Percentiles rank a stretch among this genome's conserved stretches.
Conservation (phyloP, 148 eudicot genomes). For the Beta vulgaris region DNA sequence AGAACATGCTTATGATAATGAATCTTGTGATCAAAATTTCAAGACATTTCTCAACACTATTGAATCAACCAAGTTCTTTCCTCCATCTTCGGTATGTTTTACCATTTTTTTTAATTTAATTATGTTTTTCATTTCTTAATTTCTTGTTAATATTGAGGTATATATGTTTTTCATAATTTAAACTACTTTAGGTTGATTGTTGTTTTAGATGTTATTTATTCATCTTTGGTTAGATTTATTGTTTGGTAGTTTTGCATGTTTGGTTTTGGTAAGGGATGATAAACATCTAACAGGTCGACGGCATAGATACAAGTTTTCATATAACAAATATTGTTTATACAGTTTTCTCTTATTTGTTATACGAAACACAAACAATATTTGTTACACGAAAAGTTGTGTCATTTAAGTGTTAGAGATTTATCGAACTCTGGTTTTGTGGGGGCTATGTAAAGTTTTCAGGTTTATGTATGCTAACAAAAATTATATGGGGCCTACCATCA, state of each 20-base stretch:
- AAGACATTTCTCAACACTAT: slow-evolving; percentile 47
- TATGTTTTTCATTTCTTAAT: neutral
- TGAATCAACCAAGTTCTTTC: slow-evolving; percentile 49
- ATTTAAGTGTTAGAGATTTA: too few species aligned
- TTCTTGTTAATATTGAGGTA: slow-evolving; percentile 9
- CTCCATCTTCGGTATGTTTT: slow-evolving; percentile 54
- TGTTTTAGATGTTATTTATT: too few species aligned
- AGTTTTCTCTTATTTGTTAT: too few species aligned
- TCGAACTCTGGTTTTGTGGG: slow-evolving; percentile 30
- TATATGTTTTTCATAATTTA: neutral
- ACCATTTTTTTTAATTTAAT: neutral
- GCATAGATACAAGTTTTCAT: too few species aligned
- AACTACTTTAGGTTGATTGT: too few species aligned
- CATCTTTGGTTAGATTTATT: too few species aligned
- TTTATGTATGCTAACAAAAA: slow-evolving; percentile 21
- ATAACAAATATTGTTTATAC: too few species aligned
- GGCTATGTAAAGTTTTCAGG: slow-evolving; percentile 29
- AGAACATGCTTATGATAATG: slow-evolving; percentile 70
- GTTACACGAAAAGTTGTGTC: too few species aligned
- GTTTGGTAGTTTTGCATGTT: too few species aligned
- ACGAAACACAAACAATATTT: too few species aligned
- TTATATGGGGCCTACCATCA: neutral
- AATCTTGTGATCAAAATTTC: slow-evolving; percentile 54
- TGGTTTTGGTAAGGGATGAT: too few species aligned
- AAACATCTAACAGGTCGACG: too few species aligned